Evolutionary conservation across 2,329 filamentous ascomycete genomes (phyloP).

Genomic region (Scleromitrula shiraiana): DNA sequence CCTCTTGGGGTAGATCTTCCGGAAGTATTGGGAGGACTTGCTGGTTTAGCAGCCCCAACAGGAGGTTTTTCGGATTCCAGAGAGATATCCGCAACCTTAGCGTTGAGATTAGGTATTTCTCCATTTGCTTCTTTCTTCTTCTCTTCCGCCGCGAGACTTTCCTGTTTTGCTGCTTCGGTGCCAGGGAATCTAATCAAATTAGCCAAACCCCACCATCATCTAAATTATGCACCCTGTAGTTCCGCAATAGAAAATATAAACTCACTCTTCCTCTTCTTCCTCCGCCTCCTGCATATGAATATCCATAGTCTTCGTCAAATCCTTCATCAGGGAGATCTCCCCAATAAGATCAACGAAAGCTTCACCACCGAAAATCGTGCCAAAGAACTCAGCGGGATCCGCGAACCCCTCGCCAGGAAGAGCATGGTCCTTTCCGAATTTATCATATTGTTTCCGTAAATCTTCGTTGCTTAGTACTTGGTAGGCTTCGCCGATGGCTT

Average conservation of each 20-base stretch:
- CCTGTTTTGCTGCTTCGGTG: slow-evolving; percentile 47
- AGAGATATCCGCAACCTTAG: not conserved
- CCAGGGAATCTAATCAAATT: slow-evolving; percentile 39
- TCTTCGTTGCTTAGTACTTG: slow-evolving; percentile 82
- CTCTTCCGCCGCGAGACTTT: slow-evolving; percentile 38
- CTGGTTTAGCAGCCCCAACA: slow-evolving; percentile 12
- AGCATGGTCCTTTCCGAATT: slow-evolving; percentile 91
- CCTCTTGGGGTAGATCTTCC: slow-evolving; percentile 36
- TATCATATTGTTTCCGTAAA: slow-evolving; percentile 87
- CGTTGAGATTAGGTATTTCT: slow-evolving; percentile 5
- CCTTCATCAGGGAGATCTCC: slow-evolving; percentile 97
- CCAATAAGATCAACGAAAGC: slow-evolving; percentile 95
- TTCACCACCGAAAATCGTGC: slow-evolving; percentile 95
- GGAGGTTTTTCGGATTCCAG: not conserved
- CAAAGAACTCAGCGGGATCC: slow-evolving; percentile 96
- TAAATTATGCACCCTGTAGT: not conserved
- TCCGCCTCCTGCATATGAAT: slow-evolving; percentile 81
- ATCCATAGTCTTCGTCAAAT: slow-evolving; percentile 96
- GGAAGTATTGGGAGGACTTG: slow-evolving; percentile 26
- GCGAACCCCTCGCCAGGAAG: slow-evolving; percentile 87
- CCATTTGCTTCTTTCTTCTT: slow-evolving; percentile 21
- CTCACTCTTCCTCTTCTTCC: slow-evolving; percentile 46
- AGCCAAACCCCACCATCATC: not conserved
- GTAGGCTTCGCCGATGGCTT: slow-evolving; percentile 69
- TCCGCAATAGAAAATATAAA: not conserved